phyloP scores from a whole-genome alignment of 2,329 filamentous ascomycete genomes.

The Blastomyces silverae region DNA sequence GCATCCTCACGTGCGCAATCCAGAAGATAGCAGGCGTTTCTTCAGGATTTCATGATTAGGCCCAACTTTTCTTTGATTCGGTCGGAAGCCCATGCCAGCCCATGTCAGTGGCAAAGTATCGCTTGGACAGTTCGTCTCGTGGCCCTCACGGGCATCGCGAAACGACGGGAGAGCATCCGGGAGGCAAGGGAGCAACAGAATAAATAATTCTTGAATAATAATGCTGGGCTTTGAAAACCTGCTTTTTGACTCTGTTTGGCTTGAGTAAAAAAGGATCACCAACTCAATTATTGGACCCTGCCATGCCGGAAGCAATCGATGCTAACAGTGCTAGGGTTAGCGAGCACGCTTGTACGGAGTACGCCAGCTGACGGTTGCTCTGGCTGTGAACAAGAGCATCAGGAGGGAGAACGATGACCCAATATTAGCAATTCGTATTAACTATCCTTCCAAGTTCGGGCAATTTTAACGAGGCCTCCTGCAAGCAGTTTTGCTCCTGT shows the following conservation, averaged over 20 bases:
- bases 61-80: neutral
- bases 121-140: too few species aligned
- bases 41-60: neutral
- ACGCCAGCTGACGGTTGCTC: neutral
- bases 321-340: neutral
- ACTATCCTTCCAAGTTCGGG: too few species aligned
- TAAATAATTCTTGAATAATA: too few species aligned
- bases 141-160: too few species aligned
- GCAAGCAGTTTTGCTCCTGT: too few species aligned
- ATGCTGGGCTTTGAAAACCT: neutral
- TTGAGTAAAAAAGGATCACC: neutral
- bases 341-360: neutral
- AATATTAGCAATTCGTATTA: too few species aligned
- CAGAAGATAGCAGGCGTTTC: neutral
- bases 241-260: neutral
- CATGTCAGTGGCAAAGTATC: too few species aligned
- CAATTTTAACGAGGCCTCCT: too few species aligned
- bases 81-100: too few species aligned
- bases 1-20: neutral
- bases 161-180: too few species aligned
- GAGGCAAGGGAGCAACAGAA: too few species aligned
- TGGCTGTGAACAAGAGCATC: neutral
- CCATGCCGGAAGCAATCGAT: constrained; percentile 1
- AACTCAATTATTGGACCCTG: neutral
- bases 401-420: too few species aligned